A percentile compares a stretch with the other conserved stretches of the same genome.
These are phyloP conservation scores for Apiotrichum gamsii DNA, from an alignment of 1,284 basidiomycete genomes.

Conservation along the genomic window DNA sequence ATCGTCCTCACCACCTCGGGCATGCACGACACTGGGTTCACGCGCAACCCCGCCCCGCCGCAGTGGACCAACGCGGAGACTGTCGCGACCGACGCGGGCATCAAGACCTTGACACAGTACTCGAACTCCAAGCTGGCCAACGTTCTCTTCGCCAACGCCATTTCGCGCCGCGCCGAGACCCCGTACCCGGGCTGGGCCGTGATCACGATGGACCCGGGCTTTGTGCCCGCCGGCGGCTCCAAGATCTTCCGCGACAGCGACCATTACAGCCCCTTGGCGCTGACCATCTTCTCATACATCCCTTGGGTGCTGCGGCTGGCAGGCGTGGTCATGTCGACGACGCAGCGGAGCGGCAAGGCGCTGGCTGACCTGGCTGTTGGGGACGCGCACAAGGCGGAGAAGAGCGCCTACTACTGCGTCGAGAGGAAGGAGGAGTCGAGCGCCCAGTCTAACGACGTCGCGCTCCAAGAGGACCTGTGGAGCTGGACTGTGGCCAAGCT, in stretches of 20 bases:
- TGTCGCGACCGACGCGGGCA: slow-evolving; percentile 7
- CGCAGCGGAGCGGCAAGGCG: neutral
- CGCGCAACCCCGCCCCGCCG: neutral
- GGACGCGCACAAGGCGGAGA: slow-evolving; percentile 4
- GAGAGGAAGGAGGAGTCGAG: slow-evolving; percentile 9
- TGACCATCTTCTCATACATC: neutral
- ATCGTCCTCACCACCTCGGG: slow-evolving; percentile 15
- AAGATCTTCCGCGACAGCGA: neutral
- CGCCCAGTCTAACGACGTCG: slow-evolving; percentile 8
- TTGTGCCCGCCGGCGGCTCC: slow-evolving; percentile 12
- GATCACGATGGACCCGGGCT: slow-evolving; percentile 19
- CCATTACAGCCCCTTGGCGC: neutral
- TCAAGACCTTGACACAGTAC: neutral
- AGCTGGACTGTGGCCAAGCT: slow-evolving; percentile 18
- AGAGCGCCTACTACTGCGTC: slow-evolving; percentile 16
- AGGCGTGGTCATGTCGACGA: neutral
- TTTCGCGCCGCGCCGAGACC: slow-evolving; percentile 4
- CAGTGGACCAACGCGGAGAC: slow-evolving; percentile 16
- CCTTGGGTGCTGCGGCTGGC: too few relatives aligned
- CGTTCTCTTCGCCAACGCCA: slow-evolving; percentile 17
- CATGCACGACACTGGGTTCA: slow-evolving; percentile 12
- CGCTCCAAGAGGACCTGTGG: slow-evolving; percentile 22
- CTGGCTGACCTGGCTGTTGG: slow-evolving; percentile 9
- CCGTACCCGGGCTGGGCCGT: slow-evolving; percentile 15
- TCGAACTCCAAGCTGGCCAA: slow-evolving; percentile 13